Evolutionary conservation across 805 yeast genomes (phyloP), one percentile per base, ranked within the genome.

Genomic region (Clavispora fructus): DNA sequence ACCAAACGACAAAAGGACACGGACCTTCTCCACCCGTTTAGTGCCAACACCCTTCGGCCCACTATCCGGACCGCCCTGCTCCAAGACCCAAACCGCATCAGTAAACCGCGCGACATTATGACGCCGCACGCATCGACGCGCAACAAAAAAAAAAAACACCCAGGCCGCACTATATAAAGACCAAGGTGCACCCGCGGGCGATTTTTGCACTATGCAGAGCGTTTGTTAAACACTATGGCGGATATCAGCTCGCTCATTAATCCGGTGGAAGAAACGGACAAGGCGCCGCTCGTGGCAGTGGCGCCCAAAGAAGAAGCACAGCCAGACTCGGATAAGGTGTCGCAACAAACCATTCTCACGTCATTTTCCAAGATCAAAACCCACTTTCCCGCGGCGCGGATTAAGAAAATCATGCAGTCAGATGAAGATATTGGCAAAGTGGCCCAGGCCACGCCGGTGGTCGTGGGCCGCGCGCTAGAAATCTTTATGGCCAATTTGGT

Each of bases 381-480:
- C 31, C 95, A 86, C 61, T 87, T 87, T 64, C 95, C 95, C 5
- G 86, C 90, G 6, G 98, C 98, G 3, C 80, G 98, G 52, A 90
- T 94, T 58, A 94, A 94, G 72, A 88, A 94, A 58, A 80, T 94
- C 48, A 92, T 94, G 97, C 99, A 94, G 62, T 83, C 95, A 27
- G 99, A 94, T 65, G 99, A 94, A 53, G 99, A 94, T 53, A 91
- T 94, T 39, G 99, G 99, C 3, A 94, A 94, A 62, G 98, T 94
- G 6, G 97, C 99, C 4, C 97, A 91, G 61, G 97, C 97, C 1
- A 95, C 99, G 2, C 99, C 99, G 0, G 86, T 92, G n/a, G 92
- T 92, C 14, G 96, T 94, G 8, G 97, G 98, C 7, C 79, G 97
- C 51, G 96, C 99, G 0, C 73, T 94, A 43, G 98, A 94, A 68